Conservation (phyloP, 2,329 filamentous ascomycete genomes). For the Venturia pyrina region DNA sequence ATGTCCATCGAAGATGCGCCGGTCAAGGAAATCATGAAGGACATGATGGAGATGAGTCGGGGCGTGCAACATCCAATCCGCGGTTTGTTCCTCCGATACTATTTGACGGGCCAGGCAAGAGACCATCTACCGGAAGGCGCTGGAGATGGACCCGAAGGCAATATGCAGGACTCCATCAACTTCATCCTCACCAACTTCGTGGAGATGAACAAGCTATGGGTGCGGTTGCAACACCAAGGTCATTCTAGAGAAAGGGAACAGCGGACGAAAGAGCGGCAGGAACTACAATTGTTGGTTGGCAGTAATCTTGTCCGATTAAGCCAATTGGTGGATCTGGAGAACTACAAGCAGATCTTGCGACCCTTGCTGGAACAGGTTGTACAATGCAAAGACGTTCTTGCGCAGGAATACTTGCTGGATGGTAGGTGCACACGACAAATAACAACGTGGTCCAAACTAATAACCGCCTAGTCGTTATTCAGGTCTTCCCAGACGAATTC, state of each 20-base stretch:
- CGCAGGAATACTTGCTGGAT: conserved; percentile 94
- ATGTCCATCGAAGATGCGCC: conserved; percentile 98
- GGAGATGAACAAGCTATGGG: conserved; percentile 99
- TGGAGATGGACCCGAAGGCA: conserved; percentile 87
- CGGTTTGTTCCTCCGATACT: conserved; percentile 90
- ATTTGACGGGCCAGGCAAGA: conserved; percentile 86
- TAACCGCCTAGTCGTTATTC: conserved; percentile 59
- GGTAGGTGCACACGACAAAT: conserved; percentile 29
- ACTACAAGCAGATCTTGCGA: conserved; percentile 86
- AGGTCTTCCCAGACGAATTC: conserved; percentile 97
- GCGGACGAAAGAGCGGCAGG: conserved; percentile 86
- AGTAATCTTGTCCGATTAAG: conserved; percentile 93
- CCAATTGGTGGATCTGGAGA: conserved; percentile 87
- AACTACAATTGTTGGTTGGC: conserved; percentile 88
- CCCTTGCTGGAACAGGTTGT: conserved; percentile 94
- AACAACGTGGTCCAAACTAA: conserved; percentile 17
- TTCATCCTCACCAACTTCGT: conserved; percentile 98
- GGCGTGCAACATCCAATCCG: conserved; percentile 95
- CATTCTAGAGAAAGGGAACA: conserved; percentile 92
- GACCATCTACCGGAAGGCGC: conserved; percentile 75
- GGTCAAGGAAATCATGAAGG: conserved; percentile 99
- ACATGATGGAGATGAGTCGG: conserved; percentile 99
- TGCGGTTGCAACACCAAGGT: conserved; percentile 91
- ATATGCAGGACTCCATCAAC: conserved; percentile 93
- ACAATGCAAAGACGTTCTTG: conserved; percentile 91